Percentiles rank a stretch among this genome's conserved stretches.
Evolutionary conservation across 2,329 filamentous ascomycete species (phyloP).

Genomic region (Chaetomium sp.): DNA sequence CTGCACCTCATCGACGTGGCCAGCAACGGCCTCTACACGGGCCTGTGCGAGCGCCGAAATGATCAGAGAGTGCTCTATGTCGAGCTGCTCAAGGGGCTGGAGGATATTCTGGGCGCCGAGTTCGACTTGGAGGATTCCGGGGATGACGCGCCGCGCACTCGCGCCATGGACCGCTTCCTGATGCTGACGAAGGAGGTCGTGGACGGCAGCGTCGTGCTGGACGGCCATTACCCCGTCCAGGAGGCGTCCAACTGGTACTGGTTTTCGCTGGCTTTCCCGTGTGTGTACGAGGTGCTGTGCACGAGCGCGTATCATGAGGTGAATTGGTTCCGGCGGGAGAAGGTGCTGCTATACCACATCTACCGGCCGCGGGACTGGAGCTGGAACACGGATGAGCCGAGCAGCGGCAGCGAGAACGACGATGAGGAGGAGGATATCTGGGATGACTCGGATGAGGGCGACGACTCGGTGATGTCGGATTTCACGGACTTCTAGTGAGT

Average conservation of each 20-base stretch:
- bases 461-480: not conserved
- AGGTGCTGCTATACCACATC: constrained; percentile 4
- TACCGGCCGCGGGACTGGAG: not conserved
- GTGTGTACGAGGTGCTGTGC: not conserved
- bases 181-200: not conserved
- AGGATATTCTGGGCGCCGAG: not conserved
- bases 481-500: not conserved
- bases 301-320: not conserved
- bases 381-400: not conserved
- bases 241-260: not conserved
- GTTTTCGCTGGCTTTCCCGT: not conserved
- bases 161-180: constrained; percentile 2
- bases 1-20: not conserved
- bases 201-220: not conserved
- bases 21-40: not conserved
- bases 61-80: constrained; percentile 1
- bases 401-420: not conserved
- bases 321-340: not conserved
- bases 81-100: constrained; percentile 7
- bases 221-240: not conserved
- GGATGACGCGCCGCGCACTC: not conserved
- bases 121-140: not conserved
- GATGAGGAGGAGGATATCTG: not conserved
- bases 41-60: no score
- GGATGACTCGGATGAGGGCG: not conserved